Percentiles rank a stretch among this genome's conserved stretches.
Conservation (phyloP, 352 stramenopile species). For the Phytophthora kernoviae region DNA sequence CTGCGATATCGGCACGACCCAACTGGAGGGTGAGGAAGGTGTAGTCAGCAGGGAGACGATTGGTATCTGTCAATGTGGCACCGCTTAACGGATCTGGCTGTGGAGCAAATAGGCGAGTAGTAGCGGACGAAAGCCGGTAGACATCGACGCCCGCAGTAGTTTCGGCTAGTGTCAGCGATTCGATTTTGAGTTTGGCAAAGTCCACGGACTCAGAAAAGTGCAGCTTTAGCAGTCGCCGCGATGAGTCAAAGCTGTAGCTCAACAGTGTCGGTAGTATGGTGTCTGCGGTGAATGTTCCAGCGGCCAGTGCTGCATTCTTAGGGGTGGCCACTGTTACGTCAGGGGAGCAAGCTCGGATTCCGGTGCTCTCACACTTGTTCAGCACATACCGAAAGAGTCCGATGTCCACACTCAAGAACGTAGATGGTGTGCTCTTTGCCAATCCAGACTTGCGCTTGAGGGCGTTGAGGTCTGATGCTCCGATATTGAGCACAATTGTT, state of each 20-base stretch:
- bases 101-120: constrained; percentile 50
- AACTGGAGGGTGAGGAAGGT: constrained; percentile 72
- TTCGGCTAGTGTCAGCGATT: constrained; percentile 51
- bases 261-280: constrained; percentile 46
- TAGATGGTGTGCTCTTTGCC: constrained; percentile 24
- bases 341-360: constrained; percentile 36
- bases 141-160: constrained; percentile 31
- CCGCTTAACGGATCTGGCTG: constrained; percentile 55
- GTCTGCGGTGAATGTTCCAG: constrained; percentile 50
- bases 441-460: constrained; percentile 46
- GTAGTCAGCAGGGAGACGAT: constrained; percentile 56
- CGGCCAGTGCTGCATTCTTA: constrained; percentile 24
- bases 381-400: constrained; percentile 58
- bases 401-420: constrained; percentile 36
- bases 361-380: constrained; percentile 44
- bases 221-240: constrained; percentile 58
- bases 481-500: constrained; percentile 49
- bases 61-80: constrained; percentile 43
- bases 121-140: constrained; percentile 43
- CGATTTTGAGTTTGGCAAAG: constrained; percentile 33
- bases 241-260: constrained; percentile 65
- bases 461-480: constrained; percentile 44
- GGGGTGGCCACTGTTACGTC: constrained; percentile 21
- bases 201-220: constrained; percentile 76
- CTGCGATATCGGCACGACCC: constrained; percentile 38